phyloP scores from a whole-genome alignment of 1,284 basidiomycete species.

The Mycena citricolor region DNA sequence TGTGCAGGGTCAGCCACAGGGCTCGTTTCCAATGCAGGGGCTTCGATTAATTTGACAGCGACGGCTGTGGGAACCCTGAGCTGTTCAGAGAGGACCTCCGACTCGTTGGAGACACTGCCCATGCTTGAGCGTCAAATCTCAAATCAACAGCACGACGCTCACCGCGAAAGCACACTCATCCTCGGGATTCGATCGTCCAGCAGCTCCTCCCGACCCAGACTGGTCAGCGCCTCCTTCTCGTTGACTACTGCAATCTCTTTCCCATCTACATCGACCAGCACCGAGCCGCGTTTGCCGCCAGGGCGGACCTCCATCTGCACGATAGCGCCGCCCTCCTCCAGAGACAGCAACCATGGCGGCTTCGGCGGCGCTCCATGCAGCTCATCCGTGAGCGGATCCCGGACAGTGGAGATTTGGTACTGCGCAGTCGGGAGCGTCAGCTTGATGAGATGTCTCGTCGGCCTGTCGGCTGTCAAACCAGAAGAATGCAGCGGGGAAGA shows the following conservation, averaged over 20 bases:
- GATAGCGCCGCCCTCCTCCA: slow-evolving; percentile 67
- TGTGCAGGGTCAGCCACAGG: slow-evolving; percentile 30
- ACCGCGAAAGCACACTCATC: slow-evolving; percentile 68
- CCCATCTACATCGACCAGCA: slow-evolving; percentile 57
- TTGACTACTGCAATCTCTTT: slow-evolving; percentile 54
- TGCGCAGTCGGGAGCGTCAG: slow-evolving; percentile 81
- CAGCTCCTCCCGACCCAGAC: slow-evolving; percentile 69
- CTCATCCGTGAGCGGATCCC: slow-evolving; percentile 81
- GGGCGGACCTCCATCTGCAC: slow-evolving; percentile 62
- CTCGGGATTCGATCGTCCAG: slow-evolving; percentile 64
- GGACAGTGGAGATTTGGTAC: slow-evolving; percentile 70
- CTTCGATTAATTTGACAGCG: slow-evolving; percentile 56
- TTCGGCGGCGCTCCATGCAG: slow-evolving; percentile 59
- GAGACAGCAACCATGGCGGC: slow-evolving; percentile 73
- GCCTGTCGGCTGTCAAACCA: slow-evolving; percentile 55
- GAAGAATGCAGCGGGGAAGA: slow-evolving; percentile 80
- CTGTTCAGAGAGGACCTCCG: slow-evolving; percentile 58
- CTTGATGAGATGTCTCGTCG: slow-evolving; percentile 72
- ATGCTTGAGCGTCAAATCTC: slow-evolving; percentile 25
- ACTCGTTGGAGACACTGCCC: no score
- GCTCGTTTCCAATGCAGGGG: slow-evolving; percentile 33
- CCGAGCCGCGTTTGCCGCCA: slow-evolving; percentile 27
- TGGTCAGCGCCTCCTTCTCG: slow-evolving; percentile 74
- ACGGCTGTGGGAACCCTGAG: slow-evolving; percentile 64
- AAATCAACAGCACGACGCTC: slow-evolving; percentile 26